phyloP scores from a whole-genome alignment of 1,284 basidiomycete genomes.

The Tausonia pullulans region DNA sequence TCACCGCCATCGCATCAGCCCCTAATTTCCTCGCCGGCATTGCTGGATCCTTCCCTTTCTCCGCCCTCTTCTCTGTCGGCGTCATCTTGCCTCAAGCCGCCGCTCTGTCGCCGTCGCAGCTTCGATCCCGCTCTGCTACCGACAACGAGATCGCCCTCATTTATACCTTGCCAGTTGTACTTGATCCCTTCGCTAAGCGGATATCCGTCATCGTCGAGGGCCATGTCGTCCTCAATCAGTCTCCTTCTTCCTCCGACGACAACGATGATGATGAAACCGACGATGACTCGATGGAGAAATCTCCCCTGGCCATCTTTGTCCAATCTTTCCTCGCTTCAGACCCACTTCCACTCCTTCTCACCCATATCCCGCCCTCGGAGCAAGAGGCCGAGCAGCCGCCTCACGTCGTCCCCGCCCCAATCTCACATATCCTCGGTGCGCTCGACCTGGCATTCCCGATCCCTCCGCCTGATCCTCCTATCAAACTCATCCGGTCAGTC shows the following conservation, averaged over 20 bases:
- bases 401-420: background rate
- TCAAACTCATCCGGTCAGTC: slow-evolving; percentile 28
- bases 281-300: background rate
- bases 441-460: slow-evolving; percentile 30
- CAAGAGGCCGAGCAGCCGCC: too few species aligned
- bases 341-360: slow-evolving; percentile 6
- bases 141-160: background rate
- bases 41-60: slow-evolving; percentile 3
- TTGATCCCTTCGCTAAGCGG: too few species aligned
- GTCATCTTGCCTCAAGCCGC: too few species aligned
- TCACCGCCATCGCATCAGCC: background rate
- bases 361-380: background rate
- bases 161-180: background rate
- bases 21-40: slow-evolving; percentile 6
- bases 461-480: slow-evolving; percentile 23
- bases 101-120: too few species aligned
- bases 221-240: too few species aligned
- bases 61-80: too few species aligned
- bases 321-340: slow-evolving; percentile 7
- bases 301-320: slow-evolving; percentile 1
- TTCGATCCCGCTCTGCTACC: background rate
- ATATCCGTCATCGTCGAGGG: too few species aligned
- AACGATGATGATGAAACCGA: too few species aligned
- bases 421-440: background rate
- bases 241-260: too few species aligned